These are phyloP conservation scores for Camellia sinensis DNA, from an alignment of 148 eudicot genomes.

Conservation along the genomic window DNA sequence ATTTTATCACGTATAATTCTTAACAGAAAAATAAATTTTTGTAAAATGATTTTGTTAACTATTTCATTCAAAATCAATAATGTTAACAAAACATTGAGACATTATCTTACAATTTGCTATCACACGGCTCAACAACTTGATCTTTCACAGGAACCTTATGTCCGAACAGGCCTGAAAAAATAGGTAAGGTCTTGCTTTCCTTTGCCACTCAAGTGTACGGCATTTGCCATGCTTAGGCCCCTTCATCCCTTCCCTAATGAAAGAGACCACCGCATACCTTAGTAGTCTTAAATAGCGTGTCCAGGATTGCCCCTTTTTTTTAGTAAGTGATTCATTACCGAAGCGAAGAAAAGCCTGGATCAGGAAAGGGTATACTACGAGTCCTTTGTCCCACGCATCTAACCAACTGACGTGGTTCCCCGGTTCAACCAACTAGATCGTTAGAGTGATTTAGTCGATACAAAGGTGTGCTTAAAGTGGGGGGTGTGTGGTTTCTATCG, in stretches of 20 bases:
- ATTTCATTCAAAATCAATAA: too few relatives aligned
- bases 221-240: conserved; percentile 11
- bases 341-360: conserved; percentile 3
- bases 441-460: too few relatives aligned
- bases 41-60: too few relatives aligned
- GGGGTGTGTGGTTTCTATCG: too few relatives aligned
- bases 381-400: too few relatives aligned
- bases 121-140: conserved; percentile 24
- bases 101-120: too few relatives aligned
- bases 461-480: too few relatives aligned
- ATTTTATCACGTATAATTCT: too few relatives aligned
- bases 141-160: conserved; percentile 15
- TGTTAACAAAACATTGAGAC: too few relatives aligned
- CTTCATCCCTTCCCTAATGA: conserved; percentile 10
- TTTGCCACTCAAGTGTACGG: conserved; percentile 12
- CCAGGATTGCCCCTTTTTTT: not conserved
- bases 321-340: conserved; percentile 8
- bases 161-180: conserved; percentile 18
- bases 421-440: too few relatives aligned
- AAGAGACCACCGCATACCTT: conserved; percentile 1
- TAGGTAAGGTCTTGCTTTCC: not conserved
- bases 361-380: not conserved
- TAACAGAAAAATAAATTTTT: too few relatives aligned
- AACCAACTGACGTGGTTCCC: too few relatives aligned
- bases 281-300: conserved; percentile 15